A percentile compares a stretch with the other conserved stretches of the same genome.
These are phyloP conservation scores for Plantago elongata DNA, from an alignment of 257 asterid genomes.

Conservation along the genomic window DNA sequence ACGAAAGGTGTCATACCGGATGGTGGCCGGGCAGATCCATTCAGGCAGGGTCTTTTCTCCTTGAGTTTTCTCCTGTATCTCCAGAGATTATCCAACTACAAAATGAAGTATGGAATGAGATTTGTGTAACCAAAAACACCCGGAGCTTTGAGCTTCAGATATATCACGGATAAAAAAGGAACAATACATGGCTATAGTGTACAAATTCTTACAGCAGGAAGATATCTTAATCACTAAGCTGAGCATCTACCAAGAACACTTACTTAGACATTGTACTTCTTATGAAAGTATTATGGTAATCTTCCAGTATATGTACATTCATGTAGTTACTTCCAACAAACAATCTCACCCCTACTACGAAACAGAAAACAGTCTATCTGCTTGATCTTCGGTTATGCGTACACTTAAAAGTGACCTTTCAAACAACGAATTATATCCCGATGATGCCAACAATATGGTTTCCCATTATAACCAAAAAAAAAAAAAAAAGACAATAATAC, in stretches of 20 bases:
- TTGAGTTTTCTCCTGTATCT: conserved; percentile 68
- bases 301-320: background rate
- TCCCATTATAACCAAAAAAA: background rate
- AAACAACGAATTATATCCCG: no score
- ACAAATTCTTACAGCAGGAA: background rate
- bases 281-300: background rate
- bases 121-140: background rate
- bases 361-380: no score
- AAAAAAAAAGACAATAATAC: background rate
- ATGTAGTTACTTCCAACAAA: background rate
- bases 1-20: conserved; percentile 26
- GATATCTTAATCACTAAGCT: background rate
- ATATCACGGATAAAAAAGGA: background rate
- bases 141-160: conserved; percentile 2
- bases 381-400: no score
- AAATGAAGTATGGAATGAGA: conserved; percentile 6
- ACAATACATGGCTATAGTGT: background rate
- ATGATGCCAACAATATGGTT: no score
- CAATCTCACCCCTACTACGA: background rate
- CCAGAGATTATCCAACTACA: conserved; percentile 72
- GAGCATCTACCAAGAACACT: background rate
- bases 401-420: no score
- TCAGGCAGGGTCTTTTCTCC: conserved; percentile 51
- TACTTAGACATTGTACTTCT: background rate
- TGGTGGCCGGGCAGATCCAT: conserved; percentile 30